These are phyloP conservation scores for Echria macrotheca DNA, from an alignment of 495 filamentous ascomycete species.

Conservation along the genomic window DNA sequence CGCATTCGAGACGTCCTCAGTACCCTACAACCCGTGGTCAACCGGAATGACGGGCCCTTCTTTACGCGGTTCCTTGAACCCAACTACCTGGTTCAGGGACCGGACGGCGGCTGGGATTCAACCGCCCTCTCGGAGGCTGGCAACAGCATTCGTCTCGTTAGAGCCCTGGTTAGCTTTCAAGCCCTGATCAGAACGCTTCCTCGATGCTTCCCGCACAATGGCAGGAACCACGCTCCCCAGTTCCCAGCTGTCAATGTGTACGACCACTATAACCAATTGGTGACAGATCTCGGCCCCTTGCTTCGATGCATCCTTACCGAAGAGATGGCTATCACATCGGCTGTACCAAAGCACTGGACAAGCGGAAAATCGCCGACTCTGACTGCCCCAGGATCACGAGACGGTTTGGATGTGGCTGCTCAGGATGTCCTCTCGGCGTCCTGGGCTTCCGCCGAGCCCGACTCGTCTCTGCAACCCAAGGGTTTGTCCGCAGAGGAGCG, in stretches of 20 bases:
- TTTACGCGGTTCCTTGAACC: constrained; percentile 57
- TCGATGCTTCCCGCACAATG: constrained; percentile 65
- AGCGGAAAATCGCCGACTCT: not conserved
- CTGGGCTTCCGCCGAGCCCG: constrained; percentile 35
- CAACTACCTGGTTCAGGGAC: constrained; percentile 20
- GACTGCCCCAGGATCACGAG: not conserved
- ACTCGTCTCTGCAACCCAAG: constrained; percentile 11
- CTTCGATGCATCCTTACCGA: constrained; percentile 77
- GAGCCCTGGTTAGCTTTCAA: constrained; percentile 70
- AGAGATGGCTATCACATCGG: constrained; percentile 58
- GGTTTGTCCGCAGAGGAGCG: constrained; percentile 32
- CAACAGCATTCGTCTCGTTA: constrained; percentile 67
- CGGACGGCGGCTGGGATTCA: constrained; percentile 26
- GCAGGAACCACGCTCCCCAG: constrained; percentile 30
- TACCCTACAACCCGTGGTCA: constrained; percentile 58
- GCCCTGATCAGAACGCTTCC: constrained; percentile 66
- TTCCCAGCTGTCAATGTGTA: constrained; percentile 71
- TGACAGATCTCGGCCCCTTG: constrained; percentile 67
- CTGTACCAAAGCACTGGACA: constrained; percentile 42
- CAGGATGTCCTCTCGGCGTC: constrained; percentile 11
- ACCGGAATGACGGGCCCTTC: constrained; percentile 34
- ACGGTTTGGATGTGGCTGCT: constrained; percentile 9
- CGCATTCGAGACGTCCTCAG: constrained; percentile 65
- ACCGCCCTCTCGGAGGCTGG: constrained; percentile 34
- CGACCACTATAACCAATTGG: constrained; percentile 66